Conservation (phyloP, 2,329 filamentous ascomycete genomes). For the Scleromitrula shiraiana region DNA sequence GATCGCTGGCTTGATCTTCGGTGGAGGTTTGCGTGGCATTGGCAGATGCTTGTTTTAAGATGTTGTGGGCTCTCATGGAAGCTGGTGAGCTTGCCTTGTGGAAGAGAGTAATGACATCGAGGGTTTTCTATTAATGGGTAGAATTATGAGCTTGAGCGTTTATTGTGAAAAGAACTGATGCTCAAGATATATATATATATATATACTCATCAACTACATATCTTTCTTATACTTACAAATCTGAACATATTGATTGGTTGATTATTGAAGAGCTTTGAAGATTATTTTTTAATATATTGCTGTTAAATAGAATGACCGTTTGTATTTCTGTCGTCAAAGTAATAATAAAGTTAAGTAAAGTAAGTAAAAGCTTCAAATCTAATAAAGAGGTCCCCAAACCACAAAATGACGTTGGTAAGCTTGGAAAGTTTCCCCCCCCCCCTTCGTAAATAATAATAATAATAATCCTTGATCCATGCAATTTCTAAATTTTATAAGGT, state of each 20-base stretch:
- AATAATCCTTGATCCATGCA: slow-evolving; percentile 2
- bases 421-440: neutral
- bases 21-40: slow-evolving; percentile 60
- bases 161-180: neutral
- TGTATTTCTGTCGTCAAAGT: too few relatives aligned
- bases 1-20: slow-evolving; percentile 64
- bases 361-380: neutral
- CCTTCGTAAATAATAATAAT: too few relatives aligned
- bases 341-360: neutral
- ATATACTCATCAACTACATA: too few relatives aligned
- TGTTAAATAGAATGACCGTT: neutral
- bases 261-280: neutral
- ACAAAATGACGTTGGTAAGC: neutral
- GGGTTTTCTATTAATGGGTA: slow-evolving; percentile 57
- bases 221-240: slow-evolving; percentile 30
- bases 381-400: too few relatives aligned
- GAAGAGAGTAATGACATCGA: slow-evolving; percentile 94
- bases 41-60: slow-evolving; percentile 75
- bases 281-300: neutral
- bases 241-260: slow-evolving; percentile 28
- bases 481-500: slow-evolving; percentile 6
- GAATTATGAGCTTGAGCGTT: slow-evolving; percentile 6
- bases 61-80: slow-evolving; percentile 63
- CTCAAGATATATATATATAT: too few relatives aligned
- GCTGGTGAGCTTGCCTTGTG: slow-evolving; percentile 70